Evolutionary conservation across 148 eudicot species (phyloP).

Genomic region (Camellia sinensis): DNA sequence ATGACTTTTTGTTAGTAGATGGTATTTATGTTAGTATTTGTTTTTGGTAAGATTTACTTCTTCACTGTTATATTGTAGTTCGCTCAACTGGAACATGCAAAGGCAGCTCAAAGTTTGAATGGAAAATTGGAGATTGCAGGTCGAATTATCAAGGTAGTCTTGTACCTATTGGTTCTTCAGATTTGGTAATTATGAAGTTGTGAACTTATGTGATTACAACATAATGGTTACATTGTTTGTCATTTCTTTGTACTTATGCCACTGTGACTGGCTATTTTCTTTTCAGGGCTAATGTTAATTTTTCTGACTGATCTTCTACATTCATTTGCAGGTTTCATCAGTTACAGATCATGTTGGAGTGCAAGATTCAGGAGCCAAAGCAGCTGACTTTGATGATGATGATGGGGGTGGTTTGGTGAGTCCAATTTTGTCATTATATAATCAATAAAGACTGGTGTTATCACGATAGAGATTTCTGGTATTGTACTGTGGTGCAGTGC

Average conservation of each 20-base stretch:
- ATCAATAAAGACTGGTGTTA: neutral
- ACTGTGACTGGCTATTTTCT: neutral
- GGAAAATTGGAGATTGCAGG: conserved; percentile 96
- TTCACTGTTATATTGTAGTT: conserved; percentile 41
- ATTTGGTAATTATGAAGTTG: neutral
- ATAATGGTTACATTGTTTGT: neutral
- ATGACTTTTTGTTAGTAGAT: conserved; percentile 34
- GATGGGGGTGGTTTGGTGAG: conserved; percentile 99
- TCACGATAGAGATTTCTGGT: neutral
- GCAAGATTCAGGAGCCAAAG: conserved; percentile 75
- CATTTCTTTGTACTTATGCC: neutral
- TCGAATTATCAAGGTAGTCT: conserved; percentile 73
- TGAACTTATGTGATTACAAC: neutral
- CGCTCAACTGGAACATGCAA: conserved; percentile 82
- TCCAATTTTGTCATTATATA: neutral
- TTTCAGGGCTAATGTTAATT: neutral
- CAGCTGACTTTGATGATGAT: conserved; percentile 96
- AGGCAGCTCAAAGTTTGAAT: conserved; percentile 85
- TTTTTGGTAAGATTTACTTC: neutral
- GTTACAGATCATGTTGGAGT: conserved; percentile 81
- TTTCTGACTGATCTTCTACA: conserved; percentile 3
- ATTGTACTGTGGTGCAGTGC: neutral
- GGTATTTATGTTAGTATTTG: neutral
- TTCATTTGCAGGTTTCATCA: conserved; percentile 61
- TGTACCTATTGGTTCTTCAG: neutral